These are phyloP conservation scores for Candida khao-thaluensis DNA, from an alignment of 805 yeast species.

Conservation along the genomic window DNA sequence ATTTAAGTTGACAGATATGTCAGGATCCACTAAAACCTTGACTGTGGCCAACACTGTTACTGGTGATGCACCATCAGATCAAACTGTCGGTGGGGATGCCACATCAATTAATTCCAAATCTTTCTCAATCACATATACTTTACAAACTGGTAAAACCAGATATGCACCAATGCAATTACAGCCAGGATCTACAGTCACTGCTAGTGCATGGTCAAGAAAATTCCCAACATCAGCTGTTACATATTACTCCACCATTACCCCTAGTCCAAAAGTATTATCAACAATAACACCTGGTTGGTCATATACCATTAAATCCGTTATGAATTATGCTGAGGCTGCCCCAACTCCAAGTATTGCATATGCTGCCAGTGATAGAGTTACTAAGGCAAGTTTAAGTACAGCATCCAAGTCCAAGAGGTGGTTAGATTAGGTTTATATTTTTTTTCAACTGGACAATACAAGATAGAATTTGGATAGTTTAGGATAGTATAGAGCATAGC, in stretches of 20 bases:
- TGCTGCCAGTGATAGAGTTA: constrained; percentile 55
- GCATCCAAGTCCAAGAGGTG: constrained; percentile 40
- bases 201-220: constrained; percentile 61
- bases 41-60: constrained; percentile 33
- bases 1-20: constrained; percentile 67
- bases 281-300: constrained; percentile 88
- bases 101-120: constrained; percentile 39
- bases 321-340: constrained; percentile 73
- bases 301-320: constrained; percentile 58
- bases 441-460: too few relatives aligned
- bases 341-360: constrained; percentile 65
- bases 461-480: too few relatives aligned
- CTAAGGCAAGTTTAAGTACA: constrained; percentile 34
- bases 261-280: constrained; percentile 49
- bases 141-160: constrained; percentile 75
- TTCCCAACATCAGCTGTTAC: constrained; percentile 65
- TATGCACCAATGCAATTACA: constrained; percentile 93
- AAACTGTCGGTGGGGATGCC: constrained; percentile 20
- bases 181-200: constrained; percentile 71
- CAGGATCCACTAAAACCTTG: constrained; percentile 59
- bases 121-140: constrained; percentile 67
- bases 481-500: too few relatives aligned
- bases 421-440: constrained; percentile 34
- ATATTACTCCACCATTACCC: constrained; percentile 48
- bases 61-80: constrained; percentile 40